A percentile compares a stretch with the other conserved stretches of the same genome.
Conservation (phyloP, 2,329 filamentous ascomycete genomes). For the Stromatinia cepivora region DNA sequence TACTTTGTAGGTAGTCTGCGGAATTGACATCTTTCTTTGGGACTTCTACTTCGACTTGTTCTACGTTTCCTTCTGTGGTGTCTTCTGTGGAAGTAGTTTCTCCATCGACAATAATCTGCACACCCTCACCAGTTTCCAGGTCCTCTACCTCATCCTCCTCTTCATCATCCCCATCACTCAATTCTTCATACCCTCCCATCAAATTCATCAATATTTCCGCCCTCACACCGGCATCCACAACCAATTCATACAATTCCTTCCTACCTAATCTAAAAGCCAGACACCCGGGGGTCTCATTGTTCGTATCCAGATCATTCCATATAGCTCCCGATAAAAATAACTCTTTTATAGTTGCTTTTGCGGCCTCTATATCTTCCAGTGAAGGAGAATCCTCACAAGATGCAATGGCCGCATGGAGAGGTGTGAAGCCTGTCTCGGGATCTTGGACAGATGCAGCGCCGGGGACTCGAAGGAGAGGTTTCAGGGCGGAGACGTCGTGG, state of each 20-base stretch:
- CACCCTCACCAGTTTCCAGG: constrained; percentile 32
- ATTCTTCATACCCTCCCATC: constrained; percentile 76
- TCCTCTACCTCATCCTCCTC: constrained; percentile 44
- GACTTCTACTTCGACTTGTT: not conserved
- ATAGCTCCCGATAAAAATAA: constrained; percentile 87
- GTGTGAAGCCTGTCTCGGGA: constrained; percentile 79
- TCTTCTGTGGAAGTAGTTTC: constrained; percentile 32
- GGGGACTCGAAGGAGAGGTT: constrained; percentile 39
- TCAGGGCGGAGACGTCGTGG: constrained; percentile 48
- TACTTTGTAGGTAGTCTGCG: constrained; percentile 66
- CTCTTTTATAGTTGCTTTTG: constrained; percentile 67
- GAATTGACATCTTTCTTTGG: constrained; percentile 54
- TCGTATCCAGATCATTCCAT: constrained; percentile 91
- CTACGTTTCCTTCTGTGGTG: constrained; percentile 34
- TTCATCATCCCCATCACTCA: constrained; percentile 54
- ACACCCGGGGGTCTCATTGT: constrained; percentile 89
- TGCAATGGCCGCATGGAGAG: constrained; percentile 88
- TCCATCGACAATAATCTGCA: constrained; percentile 30
- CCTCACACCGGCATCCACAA: constrained; percentile 86
- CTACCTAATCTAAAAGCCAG: constrained; percentile 71
- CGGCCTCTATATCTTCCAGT: constrained; percentile 53
- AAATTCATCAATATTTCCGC: constrained; percentile 84
- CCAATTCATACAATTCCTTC: constrained; percentile 71
- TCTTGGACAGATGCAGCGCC: constrained; percentile 76
- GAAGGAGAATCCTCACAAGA: constrained; percentile 41